Conservation (phyloP, 768 basidiomycete genomes). For the Amanita muscaria region DNA sequence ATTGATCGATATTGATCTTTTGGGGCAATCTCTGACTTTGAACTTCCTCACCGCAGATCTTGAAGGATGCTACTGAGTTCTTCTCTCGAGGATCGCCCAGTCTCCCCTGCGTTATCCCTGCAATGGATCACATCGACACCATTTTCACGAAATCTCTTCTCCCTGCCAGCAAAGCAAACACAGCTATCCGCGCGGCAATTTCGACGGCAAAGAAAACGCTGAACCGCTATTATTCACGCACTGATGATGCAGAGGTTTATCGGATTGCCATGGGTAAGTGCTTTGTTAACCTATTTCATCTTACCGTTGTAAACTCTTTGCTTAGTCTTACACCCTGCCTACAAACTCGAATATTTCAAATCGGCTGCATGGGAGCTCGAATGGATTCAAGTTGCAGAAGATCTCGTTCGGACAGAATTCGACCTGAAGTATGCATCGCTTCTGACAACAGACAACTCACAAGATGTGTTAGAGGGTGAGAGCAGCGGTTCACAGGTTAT, state of each 20-base stretch:
- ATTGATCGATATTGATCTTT: neutral
- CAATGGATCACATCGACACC: conserved; percentile 22
- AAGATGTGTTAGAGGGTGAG: too few relatives aligned
- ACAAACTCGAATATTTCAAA: conserved; percentile 28
- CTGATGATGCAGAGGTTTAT: conserved; percentile 17
- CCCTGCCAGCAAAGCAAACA: neutral
- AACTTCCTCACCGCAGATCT: neutral
- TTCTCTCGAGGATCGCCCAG: neutral
- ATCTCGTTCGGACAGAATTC: conserved; percentile 17
- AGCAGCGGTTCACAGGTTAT: too few relatives aligned
- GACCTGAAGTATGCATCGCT: too few relatives aligned
- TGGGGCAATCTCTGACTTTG: too few relatives aligned
- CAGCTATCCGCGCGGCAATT: conserved; percentile 10
- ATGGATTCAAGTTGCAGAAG: conserved; percentile 22
- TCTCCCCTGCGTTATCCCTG: neutral
- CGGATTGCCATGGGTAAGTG: conserved; percentile 22
- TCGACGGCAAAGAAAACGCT: conserved; percentile 17
- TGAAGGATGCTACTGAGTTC: conserved; percentile 11
- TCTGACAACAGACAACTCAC: too few relatives aligned
- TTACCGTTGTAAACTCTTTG: neutral
- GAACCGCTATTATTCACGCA: conserved; percentile 19
- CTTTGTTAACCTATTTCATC: neutral
- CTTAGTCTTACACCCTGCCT: conserved; percentile 26
- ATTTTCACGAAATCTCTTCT: conserved; percentile 10
- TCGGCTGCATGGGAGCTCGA: conserved; percentile 17